These are phyloP conservation scores for Myriosclerotinia duriaeana DNA, from an alignment of 2,329 filamentous ascomycete species.

Conservation along the genomic window DNA sequence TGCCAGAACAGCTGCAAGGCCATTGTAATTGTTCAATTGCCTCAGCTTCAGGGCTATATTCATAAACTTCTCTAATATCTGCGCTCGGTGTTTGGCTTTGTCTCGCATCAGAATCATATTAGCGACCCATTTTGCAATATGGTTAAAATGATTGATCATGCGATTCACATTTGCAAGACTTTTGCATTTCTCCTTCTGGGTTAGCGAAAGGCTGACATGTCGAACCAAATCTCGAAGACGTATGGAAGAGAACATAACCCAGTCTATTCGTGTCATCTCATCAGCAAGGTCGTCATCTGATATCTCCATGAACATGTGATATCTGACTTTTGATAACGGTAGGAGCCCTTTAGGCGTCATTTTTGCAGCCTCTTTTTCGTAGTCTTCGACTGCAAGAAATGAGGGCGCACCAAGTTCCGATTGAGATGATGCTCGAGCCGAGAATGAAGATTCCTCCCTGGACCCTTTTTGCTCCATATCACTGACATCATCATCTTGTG, in stretches of 20 bases:
- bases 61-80: slow-evolving; percentile 96
- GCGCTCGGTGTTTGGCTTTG: slow-evolving; percentile 90
- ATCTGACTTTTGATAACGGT: slow-evolving; percentile 79
- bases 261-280: slow-evolving; percentile 93
- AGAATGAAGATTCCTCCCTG: slow-evolving; percentile 31
- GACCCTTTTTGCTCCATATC: slow-evolving; percentile 35
- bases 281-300: slow-evolving; percentile 82
- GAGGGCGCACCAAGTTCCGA: slow-evolving; percentile 36
- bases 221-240: slow-evolving; percentile 89
- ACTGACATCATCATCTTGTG: slow-evolving; percentile 28
- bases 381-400: slow-evolving; percentile 71
- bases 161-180: slow-evolving; percentile 84
- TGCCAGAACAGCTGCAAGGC: slow-evolving; percentile 87
- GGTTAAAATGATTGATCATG: slow-evolving; percentile 92
- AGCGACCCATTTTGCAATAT: slow-evolving; percentile 77
- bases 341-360: slow-evolving; percentile 69
- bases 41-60: slow-evolving; percentile 80
- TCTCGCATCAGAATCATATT: slow-evolving; percentile 86
- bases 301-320: slow-evolving; percentile 85
- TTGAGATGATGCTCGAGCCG: slow-evolving; percentile 32
- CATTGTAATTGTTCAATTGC: slow-evolving; percentile 95
- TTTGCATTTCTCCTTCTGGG: slow-evolving; percentile 72
- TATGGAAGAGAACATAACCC: slow-evolving; percentile 97
- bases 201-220: slow-evolving; percentile 74
- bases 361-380: slow-evolving; percentile 72